phyloP scores from a whole-genome alignment of 2,329 filamentous ascomycete genomes.

The Huntiella omanensis region DNA sequence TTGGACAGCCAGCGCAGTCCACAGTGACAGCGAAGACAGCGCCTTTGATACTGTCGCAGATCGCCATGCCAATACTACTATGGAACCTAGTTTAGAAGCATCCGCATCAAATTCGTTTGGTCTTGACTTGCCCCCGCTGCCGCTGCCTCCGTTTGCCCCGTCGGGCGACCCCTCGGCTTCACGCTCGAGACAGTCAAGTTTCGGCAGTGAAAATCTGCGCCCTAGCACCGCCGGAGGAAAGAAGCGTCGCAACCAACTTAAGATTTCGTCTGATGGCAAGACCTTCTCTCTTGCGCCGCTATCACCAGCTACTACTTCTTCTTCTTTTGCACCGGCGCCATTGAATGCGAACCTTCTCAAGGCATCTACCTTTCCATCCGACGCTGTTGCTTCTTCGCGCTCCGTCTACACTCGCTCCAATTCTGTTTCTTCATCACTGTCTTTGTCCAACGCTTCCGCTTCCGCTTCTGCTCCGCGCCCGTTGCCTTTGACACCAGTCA shows the following conservation, averaged over 20 bases:
- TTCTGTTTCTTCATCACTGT: neutral
- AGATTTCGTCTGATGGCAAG: slow-evolving; percentile 33
- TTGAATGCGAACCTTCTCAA: slow-evolving; percentile 10
- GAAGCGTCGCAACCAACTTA: slow-evolving; percentile 25
- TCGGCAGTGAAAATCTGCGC: slow-evolving; percentile 2
- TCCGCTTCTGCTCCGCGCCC: slow-evolving; percentile 3
- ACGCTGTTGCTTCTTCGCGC: neutral
- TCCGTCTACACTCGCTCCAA: slow-evolving; percentile 7
- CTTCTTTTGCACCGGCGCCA: slow-evolving; percentile 12
- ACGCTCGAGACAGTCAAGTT: slow-evolving; percentile 4
- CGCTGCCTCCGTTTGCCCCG: slow-evolving; percentile 5
- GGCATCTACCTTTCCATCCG: neutral
- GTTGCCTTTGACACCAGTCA: slow-evolving; percentile 2
- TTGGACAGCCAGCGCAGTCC: slow-evolving; percentile 4
- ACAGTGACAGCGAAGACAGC: slow-evolving; percentile 1
- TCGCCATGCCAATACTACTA: neutral
- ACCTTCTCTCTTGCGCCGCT: slow-evolving; percentile 33
- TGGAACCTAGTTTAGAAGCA: slow-evolving; percentile 10
- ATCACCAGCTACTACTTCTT: slow-evolving; percentile 11
- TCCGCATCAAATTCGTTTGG: slow-evolving; percentile 5
- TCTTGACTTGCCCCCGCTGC: slow-evolving; percentile 1
- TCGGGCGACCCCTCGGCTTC: neutral
- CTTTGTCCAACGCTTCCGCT: slow-evolving; percentile 2
- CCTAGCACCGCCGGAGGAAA: slow-evolving; percentile 9
- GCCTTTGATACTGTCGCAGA: slow-evolving; percentile 5